Percentiles rank a stretch among this genome's conserved stretches.
Evolutionary conservation across 1,284 basidiomycete species (phyloP).

Genomic region (Fomitiporia mediterranea): DNA sequence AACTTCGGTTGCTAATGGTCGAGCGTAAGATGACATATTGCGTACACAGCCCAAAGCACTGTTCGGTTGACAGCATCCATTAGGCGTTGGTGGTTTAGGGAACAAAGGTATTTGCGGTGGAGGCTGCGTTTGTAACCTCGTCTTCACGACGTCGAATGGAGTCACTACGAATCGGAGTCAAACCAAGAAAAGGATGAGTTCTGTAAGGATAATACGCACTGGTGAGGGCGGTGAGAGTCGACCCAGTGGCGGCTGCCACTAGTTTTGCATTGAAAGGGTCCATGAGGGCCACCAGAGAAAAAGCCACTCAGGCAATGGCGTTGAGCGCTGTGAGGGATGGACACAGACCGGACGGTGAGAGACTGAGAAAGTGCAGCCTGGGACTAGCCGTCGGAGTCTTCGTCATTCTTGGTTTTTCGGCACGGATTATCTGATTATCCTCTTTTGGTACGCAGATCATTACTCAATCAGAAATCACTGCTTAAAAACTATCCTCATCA

Average conservation of each 20-base stretch:
- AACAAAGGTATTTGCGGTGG: slow-evolving; percentile 41
- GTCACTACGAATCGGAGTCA: slow-evolving; percentile 61
- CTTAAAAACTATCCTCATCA: too few species aligned
- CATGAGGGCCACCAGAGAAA: slow-evolving; percentile 37
- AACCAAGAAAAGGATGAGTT: slow-evolving; percentile 1
- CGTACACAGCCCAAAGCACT: slow-evolving; percentile 55
- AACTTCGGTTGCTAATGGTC: slow-evolving; percentile 50
- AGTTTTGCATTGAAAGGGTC: slow-evolving; percentile 75
- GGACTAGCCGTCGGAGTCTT: not conserved
- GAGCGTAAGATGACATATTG: slow-evolving; percentile 68
- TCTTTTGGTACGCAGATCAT: not conserved
- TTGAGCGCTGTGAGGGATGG: not conserved
- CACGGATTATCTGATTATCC: not conserved
- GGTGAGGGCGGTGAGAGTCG: slow-evolving; percentile 77
- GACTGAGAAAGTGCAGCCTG: not conserved
- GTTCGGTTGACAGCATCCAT: slow-evolving; percentile 66
- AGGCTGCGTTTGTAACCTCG: slow-evolving; percentile 83
- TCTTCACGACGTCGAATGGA: slow-evolving; percentile 92
- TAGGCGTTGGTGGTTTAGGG: slow-evolving; percentile 40
- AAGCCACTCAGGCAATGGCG: not conserved
- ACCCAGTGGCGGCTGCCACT: slow-evolving; percentile 75
- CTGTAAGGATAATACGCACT: slow-evolving; percentile 44
- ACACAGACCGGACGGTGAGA: not conserved
- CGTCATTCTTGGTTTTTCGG: slow-evolving; percentile 1
- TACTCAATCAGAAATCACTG: not conserved